These are phyloP conservation scores for Parasitella parasitica DNA, from an alignment of 371 early-diverging fungal genomes.

Conservation along the genomic window DNA sequence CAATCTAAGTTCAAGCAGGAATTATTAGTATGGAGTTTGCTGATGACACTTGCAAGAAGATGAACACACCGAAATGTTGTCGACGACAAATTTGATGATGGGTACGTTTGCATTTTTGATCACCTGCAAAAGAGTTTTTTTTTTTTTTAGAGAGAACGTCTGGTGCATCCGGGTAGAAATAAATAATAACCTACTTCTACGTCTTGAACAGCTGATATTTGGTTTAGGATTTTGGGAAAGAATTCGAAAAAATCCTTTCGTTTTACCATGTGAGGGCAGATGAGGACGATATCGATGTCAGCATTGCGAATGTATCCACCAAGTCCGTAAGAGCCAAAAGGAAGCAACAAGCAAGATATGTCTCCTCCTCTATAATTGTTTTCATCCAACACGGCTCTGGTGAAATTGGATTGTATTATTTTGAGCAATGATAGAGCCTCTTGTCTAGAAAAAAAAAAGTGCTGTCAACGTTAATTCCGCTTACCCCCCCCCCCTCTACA, in stretches of 20 bases:
- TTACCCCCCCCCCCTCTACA: too few relatives aligned
- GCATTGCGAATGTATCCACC: conserved; percentile 29
- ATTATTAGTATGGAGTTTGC: too few relatives aligned
- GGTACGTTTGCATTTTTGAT: conserved; percentile 37
- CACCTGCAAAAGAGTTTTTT: not conserved
- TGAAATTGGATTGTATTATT: not conserved
- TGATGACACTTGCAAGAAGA: not conserved
- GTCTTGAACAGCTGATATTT: conserved; percentile 16
- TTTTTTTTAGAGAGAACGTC: too few relatives aligned
- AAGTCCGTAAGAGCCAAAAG: conserved; percentile 46
- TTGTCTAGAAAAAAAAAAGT: not conserved
- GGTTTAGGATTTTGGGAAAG: conserved; percentile 19
- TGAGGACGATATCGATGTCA: conserved; percentile 39
- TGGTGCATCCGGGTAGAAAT: too few relatives aligned
- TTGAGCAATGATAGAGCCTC: conserved; percentile 4
- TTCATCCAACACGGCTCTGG: not conserved
- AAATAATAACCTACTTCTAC: conserved; percentile 30
- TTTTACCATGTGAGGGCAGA: conserved; percentile 24
- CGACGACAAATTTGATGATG: conserved; percentile 37
- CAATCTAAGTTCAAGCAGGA: conserved; percentile 24
- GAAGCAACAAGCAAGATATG: conserved; percentile 18
- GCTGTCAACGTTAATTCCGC: not conserved
- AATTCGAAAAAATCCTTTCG: conserved; percentile 24
- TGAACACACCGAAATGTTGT: conserved; percentile 31
- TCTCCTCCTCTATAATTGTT: conserved; percentile 6